Percentiles rank a stretch among this genome's conserved stretches.
Conservation (phyloP, 805 yeast species). For the Barnettozyma siamensis region DNA sequence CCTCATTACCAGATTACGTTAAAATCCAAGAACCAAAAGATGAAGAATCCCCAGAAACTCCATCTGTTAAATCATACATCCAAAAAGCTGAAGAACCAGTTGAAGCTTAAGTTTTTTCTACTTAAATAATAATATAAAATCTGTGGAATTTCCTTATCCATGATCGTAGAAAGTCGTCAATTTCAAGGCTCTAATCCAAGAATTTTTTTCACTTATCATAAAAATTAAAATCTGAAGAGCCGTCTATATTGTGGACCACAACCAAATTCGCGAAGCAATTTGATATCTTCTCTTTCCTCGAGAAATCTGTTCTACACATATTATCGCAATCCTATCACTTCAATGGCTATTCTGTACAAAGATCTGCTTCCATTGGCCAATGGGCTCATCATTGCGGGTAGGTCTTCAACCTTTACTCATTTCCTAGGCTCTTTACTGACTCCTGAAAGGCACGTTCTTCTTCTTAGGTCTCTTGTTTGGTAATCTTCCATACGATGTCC, state of each 20-base stretch:
- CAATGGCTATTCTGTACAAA: conserved; percentile 30
- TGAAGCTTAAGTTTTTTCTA: conserved; percentile 12
- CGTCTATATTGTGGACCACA: not conserved
- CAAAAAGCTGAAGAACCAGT: conserved; percentile 27
- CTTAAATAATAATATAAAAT: not conserved
- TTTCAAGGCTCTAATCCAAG: no score
- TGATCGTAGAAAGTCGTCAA: no score
- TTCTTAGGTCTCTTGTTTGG: conserved; percentile 73
- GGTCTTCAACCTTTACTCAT: not conserved
- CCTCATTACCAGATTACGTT: conserved; percentile 92
- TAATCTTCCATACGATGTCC: conserved; percentile 77
- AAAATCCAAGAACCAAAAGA: conserved; percentile 92
- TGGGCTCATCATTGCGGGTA: conserved; percentile 37
- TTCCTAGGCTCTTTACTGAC: not conserved
- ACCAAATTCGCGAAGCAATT: not conserved
- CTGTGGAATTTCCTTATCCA: no score
- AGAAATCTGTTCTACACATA: not conserved
- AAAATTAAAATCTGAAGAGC: not conserved
- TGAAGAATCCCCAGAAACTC: conserved; percentile 74
- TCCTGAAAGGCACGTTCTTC: conserved; percentile 51
- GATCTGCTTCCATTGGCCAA: conserved; percentile 44
- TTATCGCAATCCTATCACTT: not conserved
- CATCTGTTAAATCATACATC: conserved; percentile 73
- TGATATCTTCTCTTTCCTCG: not conserved
- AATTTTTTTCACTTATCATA: no score